Percentiles rank a stretch among this genome's conserved stretches.
Evolutionary conservation across 805 yeast genomes (phyloP).

Genomic region (Starmera amethionina): DNA sequence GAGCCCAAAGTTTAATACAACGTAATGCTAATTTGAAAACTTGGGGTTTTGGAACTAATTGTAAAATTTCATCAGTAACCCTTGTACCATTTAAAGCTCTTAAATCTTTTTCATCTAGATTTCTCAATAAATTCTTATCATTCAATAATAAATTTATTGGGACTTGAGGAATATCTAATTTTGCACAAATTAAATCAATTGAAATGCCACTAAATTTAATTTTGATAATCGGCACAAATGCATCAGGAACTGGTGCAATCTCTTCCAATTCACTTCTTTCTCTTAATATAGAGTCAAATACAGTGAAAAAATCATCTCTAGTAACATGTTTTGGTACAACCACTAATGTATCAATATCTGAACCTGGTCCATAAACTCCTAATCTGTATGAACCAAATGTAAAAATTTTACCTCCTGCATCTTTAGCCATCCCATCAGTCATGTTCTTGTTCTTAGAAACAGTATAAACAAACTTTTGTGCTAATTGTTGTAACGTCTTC

Average conservation of each 20-base stretch:
- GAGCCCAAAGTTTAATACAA: constrained; percentile 95
- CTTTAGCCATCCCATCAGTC: constrained; percentile 96
- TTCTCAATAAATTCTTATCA: constrained; percentile 77
- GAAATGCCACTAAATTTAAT: constrained; percentile 85
- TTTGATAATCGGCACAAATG: constrained; percentile 94
- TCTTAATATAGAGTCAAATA: constrained; percentile 62
- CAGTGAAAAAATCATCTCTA: constrained; percentile 80
- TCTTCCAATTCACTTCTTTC: constrained; percentile 79
- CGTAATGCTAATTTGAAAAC: constrained; percentile 89
- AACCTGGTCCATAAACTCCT: constrained; percentile 97
- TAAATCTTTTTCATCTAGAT: constrained; percentile 84
- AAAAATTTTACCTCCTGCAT: constrained; percentile 97
- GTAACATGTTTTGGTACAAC: constrained; percentile 95
- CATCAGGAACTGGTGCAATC: constrained; percentile 90
- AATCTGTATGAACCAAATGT: constrained; percentile 90
- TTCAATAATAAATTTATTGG: constrained; percentile 66
- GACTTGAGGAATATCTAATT: constrained; percentile 73
- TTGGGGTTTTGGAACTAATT: constrained; percentile 83
- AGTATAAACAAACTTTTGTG: constrained; percentile 71
- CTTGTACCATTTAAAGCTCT: constrained; percentile 92
- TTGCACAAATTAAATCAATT: constrained; percentile 83
- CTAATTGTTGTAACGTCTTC: constrained; percentile 57
- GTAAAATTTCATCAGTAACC: constrained; percentile 90
- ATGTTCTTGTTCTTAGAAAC: constrained; percentile 79
- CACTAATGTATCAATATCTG: constrained; percentile 94